Evolutionary conservation across 2,329 filamentous ascomycete genomes (phyloP).

Genomic region (Penicillium verrucosum): DNA sequence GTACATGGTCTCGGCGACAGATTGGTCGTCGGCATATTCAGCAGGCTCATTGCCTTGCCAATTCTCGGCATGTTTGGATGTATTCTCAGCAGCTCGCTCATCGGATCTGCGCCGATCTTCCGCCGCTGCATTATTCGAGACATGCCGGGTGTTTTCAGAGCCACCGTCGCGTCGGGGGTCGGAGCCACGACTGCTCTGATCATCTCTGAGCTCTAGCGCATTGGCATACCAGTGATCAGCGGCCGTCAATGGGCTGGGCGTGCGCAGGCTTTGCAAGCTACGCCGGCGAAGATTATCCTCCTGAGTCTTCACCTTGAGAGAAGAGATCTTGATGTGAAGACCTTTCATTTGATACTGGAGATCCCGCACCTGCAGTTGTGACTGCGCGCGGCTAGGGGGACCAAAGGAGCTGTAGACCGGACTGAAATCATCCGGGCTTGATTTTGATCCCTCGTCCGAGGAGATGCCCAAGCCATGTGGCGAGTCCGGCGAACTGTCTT

Average conservation of each 20-base stretch:
- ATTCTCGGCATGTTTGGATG: slow-evolving; percentile 1
- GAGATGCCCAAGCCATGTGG: slow-evolving; percentile 30
- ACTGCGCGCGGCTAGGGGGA: slow-evolving; percentile 63
- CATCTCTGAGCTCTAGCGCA: slow-evolving; percentile 36
- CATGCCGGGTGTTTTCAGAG: slow-evolving; percentile 26
- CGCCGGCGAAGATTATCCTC: slow-evolving; percentile 74
- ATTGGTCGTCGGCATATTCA: slow-evolving; percentile 28
- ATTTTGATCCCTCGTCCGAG: slow-evolving; percentile 26
- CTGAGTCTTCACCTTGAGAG: slow-evolving; percentile 70
- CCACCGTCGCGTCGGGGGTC: slow-evolving; percentile 36
- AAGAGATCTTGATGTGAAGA: slow-evolving; percentile 80
- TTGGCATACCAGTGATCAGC: slow-evolving; percentile 58
- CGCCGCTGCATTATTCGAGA: background rate
- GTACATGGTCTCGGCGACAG: slow-evolving; percentile 38
- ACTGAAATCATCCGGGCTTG: slow-evolving; percentile 34
- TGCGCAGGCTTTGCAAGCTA: slow-evolving; percentile 71
- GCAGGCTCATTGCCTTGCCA: slow-evolving; percentile 11
- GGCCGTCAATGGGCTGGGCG: slow-evolving; percentile 75
- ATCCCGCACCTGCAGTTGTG: slow-evolving; percentile 68
- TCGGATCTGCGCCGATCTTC: slow-evolving; percentile 7
- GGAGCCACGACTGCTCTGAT: slow-evolving; percentile 35
- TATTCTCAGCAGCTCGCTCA: background rate
- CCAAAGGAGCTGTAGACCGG: slow-evolving; percentile 38
- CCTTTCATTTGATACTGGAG: slow-evolving; percentile 83
- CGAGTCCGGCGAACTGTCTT: slow-evolving; percentile 20